A percentile compares a stretch with the other conserved stretches of the same genome.
phyloP scores from a whole-genome alignment of 768 basidiomycete genomes.

The Floccularia luteovirens region DNA sequence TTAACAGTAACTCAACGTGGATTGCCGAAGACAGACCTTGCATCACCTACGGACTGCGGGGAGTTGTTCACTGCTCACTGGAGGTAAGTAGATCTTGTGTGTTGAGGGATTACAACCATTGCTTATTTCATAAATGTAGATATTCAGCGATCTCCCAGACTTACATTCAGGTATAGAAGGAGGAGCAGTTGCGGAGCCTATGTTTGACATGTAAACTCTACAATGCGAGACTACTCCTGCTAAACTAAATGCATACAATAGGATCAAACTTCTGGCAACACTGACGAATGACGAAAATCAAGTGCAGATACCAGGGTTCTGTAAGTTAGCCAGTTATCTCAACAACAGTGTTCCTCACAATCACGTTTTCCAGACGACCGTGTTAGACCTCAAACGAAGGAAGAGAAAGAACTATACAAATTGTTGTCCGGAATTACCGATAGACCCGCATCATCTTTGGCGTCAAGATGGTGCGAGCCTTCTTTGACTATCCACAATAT shows the following conservation, averaged over 20 bases:
- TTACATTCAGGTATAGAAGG: slow-evolving; percentile 94
- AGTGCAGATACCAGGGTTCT: slow-evolving; percentile 76
- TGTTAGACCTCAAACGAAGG: slow-evolving; percentile 60
- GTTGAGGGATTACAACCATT: background rate
- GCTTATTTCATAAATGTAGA: slow-evolving; percentile 26
- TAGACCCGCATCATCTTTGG: slow-evolving; percentile 58
- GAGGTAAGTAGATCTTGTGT: slow-evolving; percentile 36
- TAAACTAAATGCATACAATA: slow-evolving; percentile 15
- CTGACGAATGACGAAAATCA: slow-evolving; percentile 50
- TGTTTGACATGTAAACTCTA: slow-evolving; percentile 73
- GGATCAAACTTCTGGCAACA: slow-evolving; percentile 73
- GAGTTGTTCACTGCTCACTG: slow-evolving; percentile 84
- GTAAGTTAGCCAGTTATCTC: slow-evolving; percentile 34
- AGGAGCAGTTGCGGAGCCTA: slow-evolving; percentile 81
- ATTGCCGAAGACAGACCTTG: slow-evolving; percentile 89
- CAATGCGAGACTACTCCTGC: background rate
- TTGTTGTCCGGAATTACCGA: slow-evolving; percentile 64
- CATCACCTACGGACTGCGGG: slow-evolving; percentile 91
- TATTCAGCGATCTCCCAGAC: slow-evolving; percentile 69
- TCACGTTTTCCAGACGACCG: slow-evolving; percentile 47
- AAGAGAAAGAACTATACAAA: slow-evolving; percentile 63
- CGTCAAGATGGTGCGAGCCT: slow-evolving; percentile 84
- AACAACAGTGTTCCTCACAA: background rate
- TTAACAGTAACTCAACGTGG: slow-evolving; percentile 87
- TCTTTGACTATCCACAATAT: slow-evolving; percentile 86